phyloP scores from a whole-genome alignment of 257 asterid genomes.

The Cordia subcordata region DNA sequence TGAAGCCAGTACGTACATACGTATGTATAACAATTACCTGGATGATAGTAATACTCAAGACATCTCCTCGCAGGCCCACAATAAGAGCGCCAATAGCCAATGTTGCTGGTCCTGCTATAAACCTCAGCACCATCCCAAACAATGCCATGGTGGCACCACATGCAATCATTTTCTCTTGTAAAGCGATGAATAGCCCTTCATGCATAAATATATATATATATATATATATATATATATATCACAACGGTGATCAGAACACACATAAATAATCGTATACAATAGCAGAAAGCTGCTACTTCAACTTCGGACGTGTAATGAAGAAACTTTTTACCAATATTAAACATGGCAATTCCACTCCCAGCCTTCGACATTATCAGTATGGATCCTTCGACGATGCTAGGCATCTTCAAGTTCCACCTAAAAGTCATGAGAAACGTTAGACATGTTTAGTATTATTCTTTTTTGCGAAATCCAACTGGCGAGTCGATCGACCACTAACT shows the following conservation, averaged over 20 bases:
- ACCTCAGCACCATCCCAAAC: slow-evolving; percentile 29
- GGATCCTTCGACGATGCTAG: slow-evolving; percentile 32
- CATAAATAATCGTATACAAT: too few relatives aligned
- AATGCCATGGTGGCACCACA: slow-evolving; percentile 28
- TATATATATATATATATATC: neutral
- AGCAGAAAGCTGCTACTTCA: too few relatives aligned
- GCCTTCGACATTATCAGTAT: slow-evolving; percentile 29
- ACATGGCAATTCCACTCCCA: slow-evolving; percentile 36
- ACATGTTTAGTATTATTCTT: too few relatives aligned
- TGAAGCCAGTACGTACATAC: too few relatives aligned
- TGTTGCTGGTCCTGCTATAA: slow-evolving; percentile 37
- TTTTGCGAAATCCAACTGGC: too few relatives aligned
- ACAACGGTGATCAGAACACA: too few relatives aligned
- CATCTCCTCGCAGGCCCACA: slow-evolving; percentile 31
- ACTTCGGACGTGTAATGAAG: too few relatives aligned
- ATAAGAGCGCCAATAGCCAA: slow-evolving; percentile 34
- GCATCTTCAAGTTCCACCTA: slow-evolving; percentile 39
- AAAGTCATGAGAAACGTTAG: neutral
- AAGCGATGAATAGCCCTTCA: slow-evolving; percentile 36
- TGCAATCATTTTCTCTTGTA: slow-evolving; percentile 31
- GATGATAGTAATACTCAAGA: slow-evolving; percentile 26
- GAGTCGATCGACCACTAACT: too few relatives aligned
- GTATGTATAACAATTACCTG: slow-evolving; percentile 20
- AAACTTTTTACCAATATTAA: slow-evolving; percentile 31
- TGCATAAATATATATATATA: neutral